These are phyloP conservation scores for Solanum raphanifolium DNA, from an alignment of 257 asterid genomes.

Conservation along the genomic window DNA sequence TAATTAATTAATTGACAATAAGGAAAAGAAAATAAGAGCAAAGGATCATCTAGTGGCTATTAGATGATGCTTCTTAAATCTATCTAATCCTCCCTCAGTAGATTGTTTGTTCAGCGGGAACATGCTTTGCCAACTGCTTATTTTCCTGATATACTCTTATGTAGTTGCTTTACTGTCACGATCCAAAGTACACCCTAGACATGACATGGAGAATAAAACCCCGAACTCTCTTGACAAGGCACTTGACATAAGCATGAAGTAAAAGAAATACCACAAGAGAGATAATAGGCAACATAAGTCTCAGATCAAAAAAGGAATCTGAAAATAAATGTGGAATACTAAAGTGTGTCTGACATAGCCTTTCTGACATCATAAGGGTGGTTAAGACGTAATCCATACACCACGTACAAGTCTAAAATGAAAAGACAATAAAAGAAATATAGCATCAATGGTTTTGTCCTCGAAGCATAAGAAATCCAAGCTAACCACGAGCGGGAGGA, in stretches of 20 bases:
- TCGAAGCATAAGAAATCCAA: not conserved
- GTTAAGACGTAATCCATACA: no score
- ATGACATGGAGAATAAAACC: not conserved
- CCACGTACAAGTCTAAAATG: not conserved
- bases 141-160: no score
- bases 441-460: not conserved
- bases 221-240: not conserved
- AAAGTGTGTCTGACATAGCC: no score
- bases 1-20: not conserved
- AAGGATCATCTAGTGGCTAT: not conserved
- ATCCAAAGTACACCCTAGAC: not conserved
- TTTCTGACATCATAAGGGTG: not conserved
- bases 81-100: no score
- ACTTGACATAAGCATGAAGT: not conserved
- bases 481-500: no score
- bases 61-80: not conserved
- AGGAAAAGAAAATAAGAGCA: not conserved
- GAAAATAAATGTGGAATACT: not conserved
- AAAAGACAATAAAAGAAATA: not conserved
- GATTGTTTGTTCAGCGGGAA: no score
- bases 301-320: not conserved
- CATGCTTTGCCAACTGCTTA: no score
- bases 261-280: not conserved
- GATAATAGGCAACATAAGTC: not conserved
- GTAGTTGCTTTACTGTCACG: no score